phyloP scores from a whole-genome alignment of 768 basidiomycete species.

The Suillus spraguei region DNA sequence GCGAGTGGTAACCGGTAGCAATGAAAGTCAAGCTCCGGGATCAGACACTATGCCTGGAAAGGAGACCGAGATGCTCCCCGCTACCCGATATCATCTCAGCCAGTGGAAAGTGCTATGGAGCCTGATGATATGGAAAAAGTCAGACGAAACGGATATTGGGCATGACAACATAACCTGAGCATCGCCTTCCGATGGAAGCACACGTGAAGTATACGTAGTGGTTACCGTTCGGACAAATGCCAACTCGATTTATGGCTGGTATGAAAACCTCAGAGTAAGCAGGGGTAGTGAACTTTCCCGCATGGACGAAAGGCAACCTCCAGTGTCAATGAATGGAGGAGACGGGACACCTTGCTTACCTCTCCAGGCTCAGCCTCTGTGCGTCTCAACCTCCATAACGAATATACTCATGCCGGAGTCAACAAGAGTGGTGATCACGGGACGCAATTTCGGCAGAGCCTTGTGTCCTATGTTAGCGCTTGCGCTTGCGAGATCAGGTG shows the following conservation, averaged over 20 bases:
- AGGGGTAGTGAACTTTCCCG: constrained; percentile 14
- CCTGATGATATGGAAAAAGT: constrained; percentile 19
- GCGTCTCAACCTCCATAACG: constrained; percentile 6
- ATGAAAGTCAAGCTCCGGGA: no score
- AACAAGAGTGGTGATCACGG: constrained; percentile 12
- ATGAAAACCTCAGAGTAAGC: constrained; percentile 14
- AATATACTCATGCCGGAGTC: neutral
- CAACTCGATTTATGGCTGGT: neutral
- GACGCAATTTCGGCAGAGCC: constrained; percentile 17
- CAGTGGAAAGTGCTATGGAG: constrained; percentile 19
- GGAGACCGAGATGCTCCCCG: neutral
- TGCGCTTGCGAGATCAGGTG: constrained; percentile 8
- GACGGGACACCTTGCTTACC: constrained; percentile 6
- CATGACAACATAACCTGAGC: constrained; percentile 18
- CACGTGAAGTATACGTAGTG: constrained; percentile 15
- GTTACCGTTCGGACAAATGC: constrained; percentile 17
- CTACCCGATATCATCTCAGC: no score
- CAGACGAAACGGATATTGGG: constrained; percentile 4
- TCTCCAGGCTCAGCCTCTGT: constrained; percentile 1
- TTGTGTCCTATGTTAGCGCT: constrained; percentile 20
- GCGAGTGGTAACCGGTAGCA: no score
- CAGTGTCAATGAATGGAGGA: neutral
- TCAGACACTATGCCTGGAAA: neutral
- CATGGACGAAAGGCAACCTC: constrained; percentile 8
- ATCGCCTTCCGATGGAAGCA: constrained; percentile 14